Conservation (phyloP, 768 basidiomycete species). For the Goffeauzyma gilvescens region DNA sequence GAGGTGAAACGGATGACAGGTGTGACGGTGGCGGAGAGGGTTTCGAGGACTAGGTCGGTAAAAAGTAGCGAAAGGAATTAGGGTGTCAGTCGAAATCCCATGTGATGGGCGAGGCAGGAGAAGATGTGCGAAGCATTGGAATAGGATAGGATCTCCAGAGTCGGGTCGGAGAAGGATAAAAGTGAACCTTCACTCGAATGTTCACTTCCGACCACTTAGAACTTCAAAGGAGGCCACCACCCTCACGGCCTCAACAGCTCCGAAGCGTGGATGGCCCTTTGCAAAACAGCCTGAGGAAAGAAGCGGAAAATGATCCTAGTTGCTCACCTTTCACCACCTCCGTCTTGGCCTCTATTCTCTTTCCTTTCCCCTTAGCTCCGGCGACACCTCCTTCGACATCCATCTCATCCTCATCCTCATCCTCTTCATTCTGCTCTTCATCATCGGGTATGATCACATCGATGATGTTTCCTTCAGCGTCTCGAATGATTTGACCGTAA, state of each 20-base stretch:
- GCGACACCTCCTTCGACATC: conserved; percentile 6
- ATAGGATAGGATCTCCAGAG: not conserved
- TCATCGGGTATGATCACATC: conserved; percentile 47
- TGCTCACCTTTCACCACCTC: conserved; percentile 36
- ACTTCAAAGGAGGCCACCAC: too few species aligned
- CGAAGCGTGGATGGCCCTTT: too few species aligned
- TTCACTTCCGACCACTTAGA: too few species aligned
- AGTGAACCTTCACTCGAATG: too few species aligned
- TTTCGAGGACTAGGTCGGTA: conserved; percentile 41
- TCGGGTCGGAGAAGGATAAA: too few species aligned
- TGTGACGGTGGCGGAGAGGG: conserved; percentile 37
- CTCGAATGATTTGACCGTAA: conserved; percentile 63
- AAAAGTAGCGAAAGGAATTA: not conserved
- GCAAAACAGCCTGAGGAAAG: too few species aligned
- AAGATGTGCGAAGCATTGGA: not conserved
- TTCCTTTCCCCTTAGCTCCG: conserved; percentile 7
- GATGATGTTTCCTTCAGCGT: conserved; percentile 55
- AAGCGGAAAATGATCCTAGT: too few species aligned
- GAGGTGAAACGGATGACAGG: conserved; percentile 47
- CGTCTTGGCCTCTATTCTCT: conserved; percentile 31
- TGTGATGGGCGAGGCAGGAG: not conserved
- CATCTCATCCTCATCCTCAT: conserved; percentile 10
- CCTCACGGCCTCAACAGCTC: too few species aligned
- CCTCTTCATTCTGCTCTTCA: conserved; percentile 30
- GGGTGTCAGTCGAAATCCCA: too few species aligned